These are phyloP conservation scores for Carallia brachiata DNA, from an alignment of 345 rosid genomes.

Conservation along the genomic window DNA sequence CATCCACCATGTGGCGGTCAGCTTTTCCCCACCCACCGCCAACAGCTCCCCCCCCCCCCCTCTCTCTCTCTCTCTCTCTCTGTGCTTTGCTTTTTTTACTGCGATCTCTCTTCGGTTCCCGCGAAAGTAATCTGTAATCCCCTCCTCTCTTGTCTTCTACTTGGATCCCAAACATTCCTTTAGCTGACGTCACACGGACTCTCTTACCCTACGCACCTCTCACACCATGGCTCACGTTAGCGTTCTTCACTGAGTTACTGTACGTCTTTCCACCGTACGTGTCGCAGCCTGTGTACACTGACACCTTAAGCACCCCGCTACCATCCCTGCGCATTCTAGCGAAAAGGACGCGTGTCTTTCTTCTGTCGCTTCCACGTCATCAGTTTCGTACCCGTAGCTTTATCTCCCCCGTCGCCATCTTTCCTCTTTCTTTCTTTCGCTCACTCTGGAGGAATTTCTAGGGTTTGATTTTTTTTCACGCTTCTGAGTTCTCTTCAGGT, in stretches of 20 bases:
- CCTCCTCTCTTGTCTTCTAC: slow-evolving; percentile 19
- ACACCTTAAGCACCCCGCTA: too few species aligned
- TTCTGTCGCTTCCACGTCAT: slow-evolving; percentile 44
- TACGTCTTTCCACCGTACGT: too few species aligned
- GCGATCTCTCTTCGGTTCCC: slow-evolving; percentile 44
- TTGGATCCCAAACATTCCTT: slow-evolving; percentile 31
- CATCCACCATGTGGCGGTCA: slow-evolving; percentile 59
- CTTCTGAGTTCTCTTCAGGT: neutral
- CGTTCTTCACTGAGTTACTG: too few species aligned
- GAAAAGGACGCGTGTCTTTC: slow-evolving; percentile 47
- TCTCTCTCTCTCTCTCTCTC: neutral
- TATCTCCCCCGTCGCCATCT: slow-evolving; percentile 13
- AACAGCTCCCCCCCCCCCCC: slow-evolving; percentile 9
- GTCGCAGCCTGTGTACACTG: too few species aligned
- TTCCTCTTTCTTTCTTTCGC: slow-evolving; percentile 2
- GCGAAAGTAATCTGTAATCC: slow-evolving; percentile 36
- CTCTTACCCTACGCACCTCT: slow-evolving; percentile 29
- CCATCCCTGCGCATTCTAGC: slow-evolving; percentile 34
- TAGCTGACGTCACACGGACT: slow-evolving; percentile 17
- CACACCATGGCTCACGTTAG: slow-evolving; percentile 6
- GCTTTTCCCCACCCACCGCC: slow-evolving; percentile 20
- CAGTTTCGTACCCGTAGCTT: slow-evolving; percentile 19
- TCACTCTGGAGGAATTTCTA: neutral
- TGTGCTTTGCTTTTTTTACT: neutral
- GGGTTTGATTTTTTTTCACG: neutral